Evolutionary conservation across 345 rosid genomes (phyloP).

Genomic region (Physaria fendleri): DNA sequence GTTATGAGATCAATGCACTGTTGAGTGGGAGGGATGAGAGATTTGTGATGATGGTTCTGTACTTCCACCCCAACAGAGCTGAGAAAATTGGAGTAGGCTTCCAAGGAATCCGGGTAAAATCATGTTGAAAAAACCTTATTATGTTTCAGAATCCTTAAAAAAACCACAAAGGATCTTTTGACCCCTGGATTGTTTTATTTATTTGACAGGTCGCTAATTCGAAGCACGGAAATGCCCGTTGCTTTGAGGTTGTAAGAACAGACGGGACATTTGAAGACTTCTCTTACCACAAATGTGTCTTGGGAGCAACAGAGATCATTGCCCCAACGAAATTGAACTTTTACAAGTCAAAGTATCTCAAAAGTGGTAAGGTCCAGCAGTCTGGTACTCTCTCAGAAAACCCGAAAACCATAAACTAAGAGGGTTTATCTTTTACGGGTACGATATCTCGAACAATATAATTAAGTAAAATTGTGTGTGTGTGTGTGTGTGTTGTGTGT

Average conservation of each 20-base stretch:
- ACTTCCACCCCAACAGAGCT: conserved; percentile 67
- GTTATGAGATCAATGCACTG: conserved; percentile 51
- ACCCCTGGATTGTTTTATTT: conserved; percentile 3
- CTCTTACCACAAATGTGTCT: conserved; percentile 76
- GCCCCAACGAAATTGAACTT: conserved; percentile 50
- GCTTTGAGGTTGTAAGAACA: conserved; percentile 60
- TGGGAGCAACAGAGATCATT: conserved; percentile 62
- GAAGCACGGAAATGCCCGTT: conserved; percentile 43
- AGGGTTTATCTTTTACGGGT: neutral
- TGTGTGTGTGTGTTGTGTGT: too few relatives aligned
- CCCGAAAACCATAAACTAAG: neutral
- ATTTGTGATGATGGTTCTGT: conserved; percentile 44
- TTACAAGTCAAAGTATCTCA: conserved; percentile 36
- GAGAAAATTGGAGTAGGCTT: conserved; percentile 76
- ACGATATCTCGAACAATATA: conserved; percentile 5
- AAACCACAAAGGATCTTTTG: conserved; percentile 4
- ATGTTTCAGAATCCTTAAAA: neutral
- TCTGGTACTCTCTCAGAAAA: neutral
- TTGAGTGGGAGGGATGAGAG: conserved; percentile 49
- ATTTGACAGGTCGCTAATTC: conserved; percentile 62
- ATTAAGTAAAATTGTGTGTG: neutral
- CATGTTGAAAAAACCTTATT: neutral
- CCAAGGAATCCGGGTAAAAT: conserved; percentile 52
- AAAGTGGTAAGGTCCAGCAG: neutral
- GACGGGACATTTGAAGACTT: conserved; percentile 79